These are phyloP conservation scores for Galium porrigens DNA, from an alignment of 305 asterid species.

Conservation along the genomic window DNA sequence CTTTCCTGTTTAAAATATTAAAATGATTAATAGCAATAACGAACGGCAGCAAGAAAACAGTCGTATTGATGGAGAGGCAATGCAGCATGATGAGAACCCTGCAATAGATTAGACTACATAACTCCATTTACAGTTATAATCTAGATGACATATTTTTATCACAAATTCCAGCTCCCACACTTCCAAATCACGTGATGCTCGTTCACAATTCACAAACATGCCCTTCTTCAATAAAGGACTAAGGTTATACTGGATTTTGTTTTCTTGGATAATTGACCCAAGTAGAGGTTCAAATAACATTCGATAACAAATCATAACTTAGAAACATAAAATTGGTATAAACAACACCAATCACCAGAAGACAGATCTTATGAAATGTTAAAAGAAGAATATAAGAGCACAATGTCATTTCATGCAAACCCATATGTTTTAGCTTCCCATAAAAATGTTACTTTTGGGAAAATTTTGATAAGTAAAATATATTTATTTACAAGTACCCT, in stretches of 20 bases:
- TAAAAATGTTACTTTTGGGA: background rate
- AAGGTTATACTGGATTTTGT: background rate
- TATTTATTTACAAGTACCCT: background rate
- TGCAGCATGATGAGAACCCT: background rate
- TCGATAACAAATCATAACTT: background rate
- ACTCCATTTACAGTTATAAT: background rate
- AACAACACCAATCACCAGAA: background rate
- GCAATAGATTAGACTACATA: background rate
- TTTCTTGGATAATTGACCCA: background rate
- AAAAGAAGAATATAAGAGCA: background rate
- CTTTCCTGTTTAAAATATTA: constrained; percentile 39
- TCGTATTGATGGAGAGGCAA: background rate
- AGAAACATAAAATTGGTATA: background rate
- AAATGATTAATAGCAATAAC: constrained; percentile 9
- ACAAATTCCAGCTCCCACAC: background rate
- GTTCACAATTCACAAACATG: background rate
- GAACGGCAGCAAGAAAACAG: constrained; percentile 1
- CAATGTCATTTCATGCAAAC: background rate
- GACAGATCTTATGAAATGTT: background rate
- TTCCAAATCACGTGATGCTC: background rate
- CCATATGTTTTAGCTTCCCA: background rate
- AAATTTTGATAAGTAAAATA: background rate
- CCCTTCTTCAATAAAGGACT: background rate
- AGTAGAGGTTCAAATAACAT: background rate
- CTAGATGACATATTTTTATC: background rate